Percentiles rank a stretch among this genome's conserved stretches.
Conservation (phyloP, 805 yeast genomes). For the Yarrowia osloensis region DNA sequence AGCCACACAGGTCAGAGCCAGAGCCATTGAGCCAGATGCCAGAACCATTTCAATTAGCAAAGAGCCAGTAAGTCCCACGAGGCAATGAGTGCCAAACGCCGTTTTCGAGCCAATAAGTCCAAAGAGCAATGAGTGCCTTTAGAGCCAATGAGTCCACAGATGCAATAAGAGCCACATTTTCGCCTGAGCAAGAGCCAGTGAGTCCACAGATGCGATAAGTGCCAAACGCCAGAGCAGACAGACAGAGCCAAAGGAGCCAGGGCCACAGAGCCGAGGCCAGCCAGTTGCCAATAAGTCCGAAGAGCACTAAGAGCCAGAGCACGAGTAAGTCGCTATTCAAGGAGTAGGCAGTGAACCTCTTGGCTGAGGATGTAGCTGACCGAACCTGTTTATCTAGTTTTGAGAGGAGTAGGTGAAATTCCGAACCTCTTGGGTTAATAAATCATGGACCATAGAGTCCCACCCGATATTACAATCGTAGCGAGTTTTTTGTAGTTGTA, state of each 20-base stretch:
- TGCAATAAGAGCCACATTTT: background rate
- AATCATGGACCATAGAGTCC: slow-evolving; percentile 1
- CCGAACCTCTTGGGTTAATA: slow-evolving; percentile 15
- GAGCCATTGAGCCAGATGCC: background rate
- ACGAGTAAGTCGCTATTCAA: background rate
- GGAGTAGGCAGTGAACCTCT: slow-evolving; percentile 13
- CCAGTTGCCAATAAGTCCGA: background rate
- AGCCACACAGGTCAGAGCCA: background rate
- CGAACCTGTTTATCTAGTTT: slow-evolving; percentile 9
- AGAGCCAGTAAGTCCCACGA: slow-evolving; percentile 9
- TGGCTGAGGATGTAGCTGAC: background rate
- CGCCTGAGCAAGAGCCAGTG: background rate
- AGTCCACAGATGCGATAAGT: background rate
- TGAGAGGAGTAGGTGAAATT: slow-evolving; percentile 18
- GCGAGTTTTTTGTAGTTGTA: background rate
- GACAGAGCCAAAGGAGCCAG: too few species aligned
- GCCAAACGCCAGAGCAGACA: background rate
- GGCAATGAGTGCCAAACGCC: slow-evolving; percentile 3
- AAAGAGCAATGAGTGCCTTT: background rate
- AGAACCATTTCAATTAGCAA: background rate
- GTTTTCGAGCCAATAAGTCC: background rate
- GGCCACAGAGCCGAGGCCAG: background rate
- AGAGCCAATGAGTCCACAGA: slow-evolving; percentile 6
- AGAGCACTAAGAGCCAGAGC: background rate
- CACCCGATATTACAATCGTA: background rate